These are phyloP conservation scores for Colletotrichum sp. DNA, from an alignment of 2,329 filamentous ascomycete genomes.

Conservation along the genomic window DNA sequence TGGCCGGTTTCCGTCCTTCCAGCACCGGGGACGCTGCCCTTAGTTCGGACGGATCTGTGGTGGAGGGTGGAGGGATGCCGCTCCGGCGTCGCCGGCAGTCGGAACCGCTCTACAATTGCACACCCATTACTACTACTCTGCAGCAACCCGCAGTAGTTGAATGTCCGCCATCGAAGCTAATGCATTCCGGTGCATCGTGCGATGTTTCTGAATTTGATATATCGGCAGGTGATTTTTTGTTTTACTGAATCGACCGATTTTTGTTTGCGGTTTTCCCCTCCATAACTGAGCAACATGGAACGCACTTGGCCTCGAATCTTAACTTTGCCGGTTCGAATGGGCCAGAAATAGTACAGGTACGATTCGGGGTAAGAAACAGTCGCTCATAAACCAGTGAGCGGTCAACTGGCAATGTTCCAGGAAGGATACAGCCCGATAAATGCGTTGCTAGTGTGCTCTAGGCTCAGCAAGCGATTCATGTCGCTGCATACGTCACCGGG, in stretches of 20 bases:
- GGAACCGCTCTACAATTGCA: background rate
- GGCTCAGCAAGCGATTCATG: background rate
- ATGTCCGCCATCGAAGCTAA: background rate
- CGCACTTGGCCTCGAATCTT: background rate
- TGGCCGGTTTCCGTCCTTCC: background rate
- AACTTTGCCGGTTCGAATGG: background rate
- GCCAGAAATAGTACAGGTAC: background rate
- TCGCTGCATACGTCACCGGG: background rate
- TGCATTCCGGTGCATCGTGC: background rate
- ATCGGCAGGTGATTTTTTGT: background rate
- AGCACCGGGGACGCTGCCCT: background rate
- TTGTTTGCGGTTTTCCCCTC: background rate
- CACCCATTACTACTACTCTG: background rate
- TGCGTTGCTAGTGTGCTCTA: background rate
- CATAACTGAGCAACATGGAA: background rate
- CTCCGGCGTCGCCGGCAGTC: slow-evolving; percentile 14
- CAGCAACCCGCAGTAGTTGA: background rate
- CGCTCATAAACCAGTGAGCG: background rate
- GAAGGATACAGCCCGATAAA: background rate
- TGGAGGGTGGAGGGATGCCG: background rate
- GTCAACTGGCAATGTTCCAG: background rate
- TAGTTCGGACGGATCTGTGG: slow-evolving; percentile 1
- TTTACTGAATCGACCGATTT: background rate
- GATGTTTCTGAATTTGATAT: background rate
- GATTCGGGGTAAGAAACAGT: background rate